Conservation (phyloP, 164 flowering plant genomes). For the Litsea cubeba region DNA sequence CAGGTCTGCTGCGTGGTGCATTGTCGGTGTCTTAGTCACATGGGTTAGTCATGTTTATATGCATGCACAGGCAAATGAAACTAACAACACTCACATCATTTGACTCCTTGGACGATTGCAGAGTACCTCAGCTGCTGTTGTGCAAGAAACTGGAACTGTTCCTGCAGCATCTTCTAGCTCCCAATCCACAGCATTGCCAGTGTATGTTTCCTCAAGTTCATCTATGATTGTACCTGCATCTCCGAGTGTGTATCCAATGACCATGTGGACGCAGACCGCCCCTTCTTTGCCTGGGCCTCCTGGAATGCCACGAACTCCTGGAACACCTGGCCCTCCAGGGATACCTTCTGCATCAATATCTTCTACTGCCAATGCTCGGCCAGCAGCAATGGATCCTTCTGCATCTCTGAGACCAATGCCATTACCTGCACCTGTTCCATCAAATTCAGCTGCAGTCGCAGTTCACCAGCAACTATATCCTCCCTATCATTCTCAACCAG, state of each 20-base stretch:
- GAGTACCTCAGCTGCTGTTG: constrained; percentile 24
- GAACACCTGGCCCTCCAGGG: constrained; percentile 53
- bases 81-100: background rate
- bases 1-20: no score
- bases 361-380: constrained; percentile 21
- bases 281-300: constrained; percentile 35
- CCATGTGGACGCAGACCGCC: constrained; percentile 25
- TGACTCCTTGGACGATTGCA: constrained; percentile 22
- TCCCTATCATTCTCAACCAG: constrained; percentile 40
- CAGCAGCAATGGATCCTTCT: constrained; percentile 30
- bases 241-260: constrained; percentile 26
- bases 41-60: no score
- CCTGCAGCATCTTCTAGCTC: constrained; percentile 26
- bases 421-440: constrained; percentile 18
- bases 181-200: constrained; percentile 28
- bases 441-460: constrained; percentile 19
- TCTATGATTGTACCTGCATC: constrained; percentile 15
- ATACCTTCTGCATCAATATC: constrained; percentile 29
- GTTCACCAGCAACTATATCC: constrained; percentile 41
- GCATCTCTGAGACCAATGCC: constrained; percentile 25
- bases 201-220: constrained; percentile 23
- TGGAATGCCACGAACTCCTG: constrained; percentile 34
- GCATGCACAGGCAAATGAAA: no score
- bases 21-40: no score
- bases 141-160: constrained; percentile 22